phyloP scores from a whole-genome alignment of 768 basidiomycete genomes.

The Rhizopogon vinicolor region DNA sequence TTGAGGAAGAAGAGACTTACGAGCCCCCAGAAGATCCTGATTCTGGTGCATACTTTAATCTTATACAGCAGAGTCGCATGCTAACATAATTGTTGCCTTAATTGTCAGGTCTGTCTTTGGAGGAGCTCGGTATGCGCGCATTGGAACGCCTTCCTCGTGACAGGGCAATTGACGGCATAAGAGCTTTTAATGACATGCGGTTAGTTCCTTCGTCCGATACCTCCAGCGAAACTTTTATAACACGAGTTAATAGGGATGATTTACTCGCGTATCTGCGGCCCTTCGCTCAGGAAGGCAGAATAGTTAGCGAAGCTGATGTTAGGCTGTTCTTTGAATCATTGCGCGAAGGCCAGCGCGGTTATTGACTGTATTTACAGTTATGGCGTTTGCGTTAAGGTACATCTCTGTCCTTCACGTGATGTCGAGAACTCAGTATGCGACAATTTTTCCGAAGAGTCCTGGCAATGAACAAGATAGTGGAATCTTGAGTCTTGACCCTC shows the following conservation, averaged over 20 bases:
- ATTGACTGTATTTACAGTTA: neutral
- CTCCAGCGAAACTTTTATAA: neutral
- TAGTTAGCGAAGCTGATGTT: slow-evolving; percentile 72
- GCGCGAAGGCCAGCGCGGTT: slow-evolving; percentile 23
- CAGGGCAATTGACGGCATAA: slow-evolving; percentile 76
- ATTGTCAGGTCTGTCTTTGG: slow-evolving; percentile 62
- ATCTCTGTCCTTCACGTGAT: neutral
- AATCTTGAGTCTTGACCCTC: neutral
- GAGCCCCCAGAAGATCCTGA: slow-evolving; percentile 87
- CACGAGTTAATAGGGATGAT: slow-evolving; percentile 48
- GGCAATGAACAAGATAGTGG: neutral
- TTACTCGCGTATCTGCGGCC: slow-evolving; percentile 69
- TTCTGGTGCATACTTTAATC: slow-evolving; percentile 44
- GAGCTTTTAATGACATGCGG: slow-evolving; percentile 83
- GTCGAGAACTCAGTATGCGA: neutral
- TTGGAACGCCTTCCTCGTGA: slow-evolving; percentile 71
- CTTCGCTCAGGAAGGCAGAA: slow-evolving; percentile 72
- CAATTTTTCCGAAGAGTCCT: too few species aligned
- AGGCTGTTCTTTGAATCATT: slow-evolving; percentile 59
- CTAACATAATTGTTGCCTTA: neutral
- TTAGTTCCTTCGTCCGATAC: slow-evolving; percentile 26
- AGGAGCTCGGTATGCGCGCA: slow-evolving; percentile 81
- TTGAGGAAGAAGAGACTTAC: slow-evolving; percentile 79
- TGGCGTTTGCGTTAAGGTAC: neutral
- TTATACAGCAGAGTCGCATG: neutral